Percentiles rank a stretch among this genome's conserved stretches.
Evolutionary conservation across 257 asterid genomes (phyloP).

Genomic region (Penstemon barbatus): DNA sequence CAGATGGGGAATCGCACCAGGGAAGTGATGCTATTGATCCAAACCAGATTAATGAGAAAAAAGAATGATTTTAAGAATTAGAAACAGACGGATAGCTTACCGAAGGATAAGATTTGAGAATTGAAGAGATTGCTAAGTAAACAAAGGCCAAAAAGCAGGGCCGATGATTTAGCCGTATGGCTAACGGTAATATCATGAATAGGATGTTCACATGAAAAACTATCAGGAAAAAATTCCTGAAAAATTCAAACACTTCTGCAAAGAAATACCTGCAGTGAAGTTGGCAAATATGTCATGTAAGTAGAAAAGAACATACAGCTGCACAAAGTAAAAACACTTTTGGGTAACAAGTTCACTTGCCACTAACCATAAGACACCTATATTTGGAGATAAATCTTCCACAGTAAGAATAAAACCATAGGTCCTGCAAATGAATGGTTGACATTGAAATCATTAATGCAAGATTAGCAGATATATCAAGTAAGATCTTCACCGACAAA

Average conservation of each 20-base stretch:
- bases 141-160: conserved; percentile 92
- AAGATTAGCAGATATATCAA: conserved; percentile 21
- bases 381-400: conserved; percentile 91
- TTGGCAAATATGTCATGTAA: conserved; percentile 24
- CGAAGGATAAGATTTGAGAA: conserved; percentile 97
- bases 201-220: conserved; percentile 89
- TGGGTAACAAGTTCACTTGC: conserved; percentile 17
- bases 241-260: conserved; percentile 97
- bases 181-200: conserved; percentile 89
- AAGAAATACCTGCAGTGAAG: conserved; percentile 87
- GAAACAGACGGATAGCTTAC: conserved; percentile 56
- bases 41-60: conserved; percentile 21
- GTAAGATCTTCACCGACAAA: conserved; percentile 24
- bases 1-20: not conserved
- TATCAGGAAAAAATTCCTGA: conserved; percentile 86
- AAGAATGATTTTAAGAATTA: not conserved
- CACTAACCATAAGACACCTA: conserved; percentile 89
- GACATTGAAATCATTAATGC: conserved; percentile 27
- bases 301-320: conserved; percentile 20
- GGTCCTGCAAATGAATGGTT: conserved; percentile 59
- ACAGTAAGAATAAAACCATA: conserved; percentile 87
- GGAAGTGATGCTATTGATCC: not conserved
- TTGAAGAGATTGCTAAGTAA: conserved; percentile 79
- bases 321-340: conserved; percentile 8
- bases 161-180: conserved; percentile 81